phyloP scores from a whole-genome alignment of 257 asterid genomes.

The Gardenia jasminoides region DNA sequence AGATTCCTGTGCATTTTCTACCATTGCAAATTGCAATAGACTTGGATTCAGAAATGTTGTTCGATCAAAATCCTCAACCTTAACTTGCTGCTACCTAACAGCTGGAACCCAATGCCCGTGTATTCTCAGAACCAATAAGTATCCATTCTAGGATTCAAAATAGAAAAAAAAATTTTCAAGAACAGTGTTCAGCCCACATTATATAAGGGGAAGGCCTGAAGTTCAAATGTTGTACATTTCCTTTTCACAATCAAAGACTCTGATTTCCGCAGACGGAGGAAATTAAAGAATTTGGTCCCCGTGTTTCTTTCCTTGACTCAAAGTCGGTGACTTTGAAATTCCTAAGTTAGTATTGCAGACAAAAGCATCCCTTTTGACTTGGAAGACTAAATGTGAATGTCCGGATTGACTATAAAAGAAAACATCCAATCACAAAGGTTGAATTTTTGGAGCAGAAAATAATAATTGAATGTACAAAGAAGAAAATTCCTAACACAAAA shows the following conservation, averaged over 20 bases:
- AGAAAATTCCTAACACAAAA: background rate
- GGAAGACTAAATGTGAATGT: background rate
- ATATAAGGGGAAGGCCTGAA: slow-evolving; percentile 2
- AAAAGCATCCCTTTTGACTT: slow-evolving; percentile 6
- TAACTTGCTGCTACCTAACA: background rate
- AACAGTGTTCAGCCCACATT: slow-evolving; percentile 22
- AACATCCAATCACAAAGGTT: background rate
- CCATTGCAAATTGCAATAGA: slow-evolving; percentile 14
- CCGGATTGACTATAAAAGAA: background rate
- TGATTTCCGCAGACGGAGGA: slow-evolving; percentile 13
- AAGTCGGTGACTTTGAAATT: slow-evolving; percentile 23
- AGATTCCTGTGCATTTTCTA: slow-evolving; percentile 47
- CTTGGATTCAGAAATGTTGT: slow-evolving; percentile 35
- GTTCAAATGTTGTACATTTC: background rate
- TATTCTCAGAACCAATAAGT: background rate
- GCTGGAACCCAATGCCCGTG: slow-evolving; percentile 14
- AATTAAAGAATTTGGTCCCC: slow-evolving; percentile 17
- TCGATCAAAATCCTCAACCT: background rate
- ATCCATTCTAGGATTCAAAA: slow-evolving; percentile 2
- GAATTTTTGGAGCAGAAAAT: background rate
- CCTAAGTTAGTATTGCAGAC: slow-evolving; percentile 3
- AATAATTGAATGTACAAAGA: background rate
- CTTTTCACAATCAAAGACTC: slow-evolving; percentile 3
- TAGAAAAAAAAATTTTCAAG: slow-evolving; percentile 17
- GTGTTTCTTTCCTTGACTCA: background rate